These are phyloP conservation scores for Wickerhamiella pararugosa DNA, from an alignment of 1,139 yeast genomes.

Conservation along the genomic window DNA sequence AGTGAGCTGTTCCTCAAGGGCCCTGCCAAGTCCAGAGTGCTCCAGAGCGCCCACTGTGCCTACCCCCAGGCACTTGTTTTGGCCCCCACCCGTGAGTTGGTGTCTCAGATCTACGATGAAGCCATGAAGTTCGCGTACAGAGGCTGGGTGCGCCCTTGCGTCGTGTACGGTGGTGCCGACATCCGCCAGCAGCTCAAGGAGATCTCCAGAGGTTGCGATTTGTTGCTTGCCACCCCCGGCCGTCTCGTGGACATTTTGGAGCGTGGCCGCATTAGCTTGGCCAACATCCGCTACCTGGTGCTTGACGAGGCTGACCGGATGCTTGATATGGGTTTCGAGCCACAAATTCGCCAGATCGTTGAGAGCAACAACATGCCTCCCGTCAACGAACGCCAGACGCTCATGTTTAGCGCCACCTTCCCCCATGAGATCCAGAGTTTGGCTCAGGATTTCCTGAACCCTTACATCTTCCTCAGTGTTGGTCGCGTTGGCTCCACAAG, in stretches of 20 bases:
- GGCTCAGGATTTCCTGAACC: slow-evolving; percentile 93
- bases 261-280: slow-evolving; percentile 82
- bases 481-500: slow-evolving; percentile 98
- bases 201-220: slow-evolving; percentile 86
- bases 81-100: slow-evolving; percentile 99
- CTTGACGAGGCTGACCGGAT: slow-evolving; percentile 99
- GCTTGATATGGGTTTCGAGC: slow-evolving; percentile 99
- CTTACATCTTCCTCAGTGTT: slow-evolving; percentile 87
- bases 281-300: slow-evolving; percentile 83
- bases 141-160: slow-evolving; percentile 97
- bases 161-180: slow-evolving; percentile 97
- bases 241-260: slow-evolving; percentile 91
- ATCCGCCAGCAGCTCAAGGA: slow-evolving; percentile 76
- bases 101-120: slow-evolving; percentile 90
- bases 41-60: slow-evolving; percentile 40
- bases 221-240: slow-evolving; percentile 97
- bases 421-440: slow-evolving; percentile 93
- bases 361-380: slow-evolving; percentile 97
- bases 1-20: slow-evolving; percentile 84
- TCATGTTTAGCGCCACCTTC: slow-evolving; percentile 98
- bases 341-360: slow-evolving; percentile 95
- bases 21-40: slow-evolving; percentile 35
- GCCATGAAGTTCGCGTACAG: slow-evolving; percentile 92
- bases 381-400: slow-evolving; percentile 81
- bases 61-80: slow-evolving; percentile 87